These are phyloP conservation scores for Scytalidium sp. DNA, from an alignment of 2,329 filamentous ascomycete genomes.

Conservation along the genomic window DNA sequence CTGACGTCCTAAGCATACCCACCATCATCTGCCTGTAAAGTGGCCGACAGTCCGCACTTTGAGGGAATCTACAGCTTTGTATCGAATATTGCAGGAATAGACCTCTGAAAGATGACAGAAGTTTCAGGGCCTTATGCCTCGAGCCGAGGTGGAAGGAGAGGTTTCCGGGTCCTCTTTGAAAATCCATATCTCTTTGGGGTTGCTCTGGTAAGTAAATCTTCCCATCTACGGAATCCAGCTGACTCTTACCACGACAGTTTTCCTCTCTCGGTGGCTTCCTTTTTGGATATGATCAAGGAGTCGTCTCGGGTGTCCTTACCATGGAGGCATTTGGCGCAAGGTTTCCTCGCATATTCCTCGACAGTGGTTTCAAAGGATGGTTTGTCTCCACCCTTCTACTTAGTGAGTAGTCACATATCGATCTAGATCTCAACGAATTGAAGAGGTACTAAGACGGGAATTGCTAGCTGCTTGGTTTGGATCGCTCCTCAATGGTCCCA, in stretches of 20 bases:
- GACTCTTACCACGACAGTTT: constrained; percentile 26
- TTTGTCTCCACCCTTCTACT: constrained; percentile 48
- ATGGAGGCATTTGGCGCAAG: constrained; percentile 40
- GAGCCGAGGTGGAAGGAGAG: background rate
- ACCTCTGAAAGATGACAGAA: background rate
- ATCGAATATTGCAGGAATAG: background rate
- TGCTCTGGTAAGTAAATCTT: constrained; percentile 27
- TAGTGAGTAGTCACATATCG: constrained; percentile 19
- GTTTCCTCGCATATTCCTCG: constrained; percentile 36
- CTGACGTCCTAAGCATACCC: background rate
- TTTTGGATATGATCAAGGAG: constrained; percentile 47
- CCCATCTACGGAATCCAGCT: background rate
- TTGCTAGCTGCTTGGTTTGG: constrained; percentile 43
- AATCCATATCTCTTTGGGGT: constrained; percentile 37
- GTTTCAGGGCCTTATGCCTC: background rate
- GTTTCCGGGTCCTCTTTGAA: constrained; percentile 10
- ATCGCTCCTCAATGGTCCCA: constrained; percentile 38
- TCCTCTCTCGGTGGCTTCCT: constrained; percentile 39
- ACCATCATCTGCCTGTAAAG: background rate
- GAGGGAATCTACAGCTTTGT: constrained; percentile 4
- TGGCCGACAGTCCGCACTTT: constrained; percentile 1
- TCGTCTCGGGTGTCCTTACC: constrained; percentile 44
- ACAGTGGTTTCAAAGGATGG: constrained; percentile 49
- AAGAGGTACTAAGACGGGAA: background rate
- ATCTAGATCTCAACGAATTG: background rate